Conservation (phyloP, 2,329 filamentous ascomycete species). For the Pseudogymnoascus sp. region DNA sequence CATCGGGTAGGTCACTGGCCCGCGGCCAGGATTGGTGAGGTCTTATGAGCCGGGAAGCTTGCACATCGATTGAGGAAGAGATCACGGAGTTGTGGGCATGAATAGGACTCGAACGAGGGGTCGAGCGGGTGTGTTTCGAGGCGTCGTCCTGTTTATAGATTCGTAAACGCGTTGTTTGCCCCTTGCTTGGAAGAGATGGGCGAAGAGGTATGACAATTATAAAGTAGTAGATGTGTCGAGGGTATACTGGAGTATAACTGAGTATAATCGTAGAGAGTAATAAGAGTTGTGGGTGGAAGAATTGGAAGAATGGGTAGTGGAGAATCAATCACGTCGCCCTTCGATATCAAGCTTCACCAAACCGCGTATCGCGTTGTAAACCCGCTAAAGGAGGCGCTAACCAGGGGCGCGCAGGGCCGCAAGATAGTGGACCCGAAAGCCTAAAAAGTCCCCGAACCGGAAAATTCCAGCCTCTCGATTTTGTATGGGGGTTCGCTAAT, state of each 20-base stretch:
- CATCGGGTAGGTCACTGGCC: background rate
- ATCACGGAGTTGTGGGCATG: background rate
- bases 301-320: constrained; percentile 1
- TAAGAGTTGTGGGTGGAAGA: constrained; percentile 1
- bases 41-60: constrained; percentile 3
- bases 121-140: background rate
- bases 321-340: constrained; percentile 1
- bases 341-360: constrained; percentile 4
- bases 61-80: background rate
- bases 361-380: constrained; percentile 10
- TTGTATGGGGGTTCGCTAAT: background rate
- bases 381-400: background rate
- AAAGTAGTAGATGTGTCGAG: background rate
- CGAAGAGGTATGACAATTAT: background rate
- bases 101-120: background rate
- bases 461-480: constrained; percentile 2
- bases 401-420: constrained; percentile 1
- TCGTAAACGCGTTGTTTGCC: background rate
- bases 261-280: background rate
- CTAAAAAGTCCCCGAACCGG: background rate
- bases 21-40: background rate
- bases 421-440: constrained; percentile 8
- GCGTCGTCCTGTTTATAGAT: background rate
- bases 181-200: background rate
- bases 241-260: background rate